Evolutionary conservation across 129 eudicot genomes (phyloP).

Genomic region (Saposhnikovia divaricata): DNA sequence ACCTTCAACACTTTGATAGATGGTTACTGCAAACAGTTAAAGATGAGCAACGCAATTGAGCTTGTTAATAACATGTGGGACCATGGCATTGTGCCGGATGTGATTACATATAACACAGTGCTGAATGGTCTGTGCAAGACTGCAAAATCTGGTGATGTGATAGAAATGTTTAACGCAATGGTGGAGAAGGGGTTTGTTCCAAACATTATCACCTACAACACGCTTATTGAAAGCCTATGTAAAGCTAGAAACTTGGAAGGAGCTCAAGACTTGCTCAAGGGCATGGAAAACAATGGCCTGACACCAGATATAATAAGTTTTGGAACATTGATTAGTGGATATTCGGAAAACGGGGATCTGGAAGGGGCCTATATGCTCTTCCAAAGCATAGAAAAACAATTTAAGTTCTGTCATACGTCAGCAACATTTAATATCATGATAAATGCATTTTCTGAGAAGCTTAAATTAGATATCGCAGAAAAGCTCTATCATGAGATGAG

Average conservation of each 20-base stretch:
- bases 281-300: conserved; percentile 52
- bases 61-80: conserved; percentile 65
- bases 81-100: conserved; percentile 62
- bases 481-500: conserved; percentile 61
- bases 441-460: conserved; percentile 51
- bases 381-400: conserved; percentile 35
- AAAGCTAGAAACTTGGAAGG: conserved; percentile 44
- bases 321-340: conserved; percentile 79
- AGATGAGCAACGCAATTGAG: conserved; percentile 58
- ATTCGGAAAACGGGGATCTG: conserved; percentile 56
- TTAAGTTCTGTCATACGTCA: conserved; percentile 44
- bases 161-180: conserved; percentile 68
- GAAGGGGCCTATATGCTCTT: conserved; percentile 60
- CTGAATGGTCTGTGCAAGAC: conserved; percentile 84
- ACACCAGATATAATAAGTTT: conserved; percentile 61
- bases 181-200: conserved; percentile 68
- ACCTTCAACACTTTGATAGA: conserved; percentile 85
- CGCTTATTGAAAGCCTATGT: conserved; percentile 77
- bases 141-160: conserved; percentile 44
- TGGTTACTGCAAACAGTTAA: conserved; percentile 86
- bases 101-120: conserved; percentile 71
- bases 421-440: conserved; percentile 76
- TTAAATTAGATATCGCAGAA: conserved; percentile 50
- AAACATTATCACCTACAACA: conserved; percentile 66
- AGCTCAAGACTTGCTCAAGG: conserved; percentile 55